Evolutionary conservation across 805 yeast species (phyloP).

Genomic region (Candida dendrica): DNA sequence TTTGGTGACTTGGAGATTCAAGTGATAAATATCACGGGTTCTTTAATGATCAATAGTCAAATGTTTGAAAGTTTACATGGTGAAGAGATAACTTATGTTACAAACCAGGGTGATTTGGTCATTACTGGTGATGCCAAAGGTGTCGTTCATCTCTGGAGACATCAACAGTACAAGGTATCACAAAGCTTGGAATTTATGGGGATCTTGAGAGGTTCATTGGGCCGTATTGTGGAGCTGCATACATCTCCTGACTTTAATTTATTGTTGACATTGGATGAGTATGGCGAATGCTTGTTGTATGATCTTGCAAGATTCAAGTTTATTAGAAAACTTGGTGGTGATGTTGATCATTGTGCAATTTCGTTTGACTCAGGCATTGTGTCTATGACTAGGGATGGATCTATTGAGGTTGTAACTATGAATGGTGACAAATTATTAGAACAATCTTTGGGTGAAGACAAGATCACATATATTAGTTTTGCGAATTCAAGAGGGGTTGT

Average conservation of each 20-base stretch:
- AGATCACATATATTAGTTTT: conserved; percentile 22
- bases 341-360: conserved; percentile 31
- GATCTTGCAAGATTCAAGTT: conserved; percentile 47
- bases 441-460: conserved; percentile 11
- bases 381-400: conserved; percentile 23
- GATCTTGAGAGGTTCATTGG: conserved; percentile 52
- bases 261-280: conserved; percentile 45
- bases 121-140: conserved; percentile 47
- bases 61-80: conserved; percentile 25
- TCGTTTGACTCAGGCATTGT: conserved; percentile 52
- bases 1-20: conserved; percentile 20
- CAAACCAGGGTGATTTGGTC: conserved; percentile 20
- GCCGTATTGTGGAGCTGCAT: conserved; percentile 37
- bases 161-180: conserved; percentile 13
- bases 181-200: conserved; percentile 32
- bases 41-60: conserved; percentile 17
- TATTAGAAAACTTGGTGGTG: conserved; percentile 30
- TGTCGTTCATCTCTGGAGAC: conserved; percentile 49
- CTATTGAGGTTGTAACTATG: conserved; percentile 36
- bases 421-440: conserved; percentile 42
- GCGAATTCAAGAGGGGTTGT: conserved; percentile 19
- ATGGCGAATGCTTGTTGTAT: conserved; percentile 58
- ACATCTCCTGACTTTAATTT: conserved; percentile 47
- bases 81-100: conserved; percentile 21
- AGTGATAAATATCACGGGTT: conserved; percentile 15